Evolutionary conservation across 768 basidiomycete genomes (phyloP), one percentile per base, ranked within the genome.

Genomic region (Boletus rex-veris): DNA sequence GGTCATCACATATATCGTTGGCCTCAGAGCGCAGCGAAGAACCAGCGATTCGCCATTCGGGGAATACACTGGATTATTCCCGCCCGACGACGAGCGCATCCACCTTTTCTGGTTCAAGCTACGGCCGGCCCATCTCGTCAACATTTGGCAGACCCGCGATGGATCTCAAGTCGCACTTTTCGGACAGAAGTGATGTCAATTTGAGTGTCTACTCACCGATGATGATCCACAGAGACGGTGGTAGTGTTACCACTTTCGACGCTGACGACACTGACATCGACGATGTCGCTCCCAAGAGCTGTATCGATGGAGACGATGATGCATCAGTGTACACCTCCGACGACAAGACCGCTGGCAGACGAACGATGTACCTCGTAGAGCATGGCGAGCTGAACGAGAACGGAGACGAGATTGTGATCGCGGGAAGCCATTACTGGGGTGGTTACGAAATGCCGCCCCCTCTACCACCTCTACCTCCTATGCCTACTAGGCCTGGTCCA

Each of bases 281-380:
- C 19, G 60, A 58, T 7, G 36, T 26, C 4, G 53, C 37, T 38
- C 21, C 57, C 10, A 61, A 53, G 44, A 52, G 55, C 18, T 54
- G 1, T 24, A 7, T 55, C 8, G 65, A 63, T 12, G 61, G 60
- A 33, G 64, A 63, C 4, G 69, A 71, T 35, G 70, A 69, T 45
- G 68, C 59, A 3, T 70, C 70, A 24, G 16, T 65, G 14, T 69
- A 69, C 48, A 54, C 67, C 11, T 57, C 67, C 18, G 67, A 66
- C 19, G 68, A 70, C 28, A 58, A 72, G 54, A 70, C 69, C 3
- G 69, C 69, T 18, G 70, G 69, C 5, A 64, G 70, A 45, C 66
- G 70, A 45, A 70, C 70, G 15, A 70, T 70, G 69, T 70, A 70
- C 48, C 64, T 70, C 21, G 8, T 70, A 31, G 70, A 70, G 19